Percentiles rank a stretch among this genome's conserved stretches.
Conservation (phyloP, 78 protist genomes). For the Dictyostelium purpureum region DNA sequence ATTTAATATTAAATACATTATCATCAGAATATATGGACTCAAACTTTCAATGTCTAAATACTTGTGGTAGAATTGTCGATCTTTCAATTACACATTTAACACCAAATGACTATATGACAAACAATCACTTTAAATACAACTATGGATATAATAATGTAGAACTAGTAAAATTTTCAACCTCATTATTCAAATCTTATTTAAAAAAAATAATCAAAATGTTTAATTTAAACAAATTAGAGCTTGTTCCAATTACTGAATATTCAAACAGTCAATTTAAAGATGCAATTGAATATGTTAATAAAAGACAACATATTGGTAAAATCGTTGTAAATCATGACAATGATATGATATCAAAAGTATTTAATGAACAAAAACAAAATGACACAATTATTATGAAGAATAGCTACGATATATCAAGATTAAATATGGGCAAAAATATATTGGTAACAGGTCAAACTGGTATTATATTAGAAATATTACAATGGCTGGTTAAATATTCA, state of each 20-base stretch:
- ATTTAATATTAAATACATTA: not conserved
- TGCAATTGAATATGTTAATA: no score
- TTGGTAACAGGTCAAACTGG: conserved; percentile 65
- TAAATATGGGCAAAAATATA: not conserved
- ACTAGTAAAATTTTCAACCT: not conserved
- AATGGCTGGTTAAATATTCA: conserved; percentile 10
- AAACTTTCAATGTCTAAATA: not conserved
- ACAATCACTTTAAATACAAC: not conserved
- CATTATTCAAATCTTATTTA: not conserved
- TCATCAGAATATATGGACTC: not conserved
- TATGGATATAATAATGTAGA: not conserved
- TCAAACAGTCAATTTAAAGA: no score
- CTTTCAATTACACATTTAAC: not conserved
- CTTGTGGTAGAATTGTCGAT: not conserved
- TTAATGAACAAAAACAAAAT: no score
- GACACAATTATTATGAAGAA: no score
- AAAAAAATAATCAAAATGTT: no score
- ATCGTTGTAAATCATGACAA: conserved; percentile 22
- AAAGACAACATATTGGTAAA: conserved; percentile 26
- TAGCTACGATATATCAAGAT: not conserved
- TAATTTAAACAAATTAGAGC: no score
- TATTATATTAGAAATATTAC: conserved; percentile 4
- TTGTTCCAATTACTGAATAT: no score
- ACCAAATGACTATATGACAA: not conserved
- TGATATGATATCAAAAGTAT: no score